Percentiles rank a stretch among this genome's conserved stretches.
Evolutionary conservation across 164 flowering plant genomes (phyloP).

Genomic region (Magnolia kwangsiensis): DNA sequence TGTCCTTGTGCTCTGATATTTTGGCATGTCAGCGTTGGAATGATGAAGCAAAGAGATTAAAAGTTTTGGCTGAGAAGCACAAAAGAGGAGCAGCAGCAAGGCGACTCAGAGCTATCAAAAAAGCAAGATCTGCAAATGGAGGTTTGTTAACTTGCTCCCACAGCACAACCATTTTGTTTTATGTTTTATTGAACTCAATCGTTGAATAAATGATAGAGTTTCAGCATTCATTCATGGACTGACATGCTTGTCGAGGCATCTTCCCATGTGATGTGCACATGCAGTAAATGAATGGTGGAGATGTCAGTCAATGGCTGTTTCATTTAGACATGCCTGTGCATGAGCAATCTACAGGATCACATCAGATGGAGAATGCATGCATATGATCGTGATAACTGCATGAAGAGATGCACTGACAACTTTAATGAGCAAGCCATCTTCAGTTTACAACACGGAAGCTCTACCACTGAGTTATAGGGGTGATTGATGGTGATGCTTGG

Average conservation of each 20-base stretch:
- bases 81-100: constrained; percentile 58
- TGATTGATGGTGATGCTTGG: too few species aligned
- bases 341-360: neutral
- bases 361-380: neutral
- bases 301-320: neutral
- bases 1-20: neutral
- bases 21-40: constrained; percentile 39
- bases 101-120: constrained; percentile 35
- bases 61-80: constrained; percentile 58
- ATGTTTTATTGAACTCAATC: neutral
- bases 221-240: neutral
- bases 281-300: neutral
- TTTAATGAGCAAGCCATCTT: too few species aligned
- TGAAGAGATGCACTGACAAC: neutral
- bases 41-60: constrained; percentile 47
- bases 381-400: neutral
- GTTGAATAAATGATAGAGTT: neutral
- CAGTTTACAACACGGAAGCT: too few species aligned
- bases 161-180: neutral
- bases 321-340: neutral
- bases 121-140: constrained; percentile 14
- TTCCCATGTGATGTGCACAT: neutral
- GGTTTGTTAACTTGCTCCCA: constrained; percentile 21
- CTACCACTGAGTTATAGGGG: too few species aligned
- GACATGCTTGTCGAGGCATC: neutral